Evolutionary conservation across 306 rosid genomes (phyloP), one percentile per base, ranked within the genome.

Genomic region (Pachyrhizus erosus): DNA sequence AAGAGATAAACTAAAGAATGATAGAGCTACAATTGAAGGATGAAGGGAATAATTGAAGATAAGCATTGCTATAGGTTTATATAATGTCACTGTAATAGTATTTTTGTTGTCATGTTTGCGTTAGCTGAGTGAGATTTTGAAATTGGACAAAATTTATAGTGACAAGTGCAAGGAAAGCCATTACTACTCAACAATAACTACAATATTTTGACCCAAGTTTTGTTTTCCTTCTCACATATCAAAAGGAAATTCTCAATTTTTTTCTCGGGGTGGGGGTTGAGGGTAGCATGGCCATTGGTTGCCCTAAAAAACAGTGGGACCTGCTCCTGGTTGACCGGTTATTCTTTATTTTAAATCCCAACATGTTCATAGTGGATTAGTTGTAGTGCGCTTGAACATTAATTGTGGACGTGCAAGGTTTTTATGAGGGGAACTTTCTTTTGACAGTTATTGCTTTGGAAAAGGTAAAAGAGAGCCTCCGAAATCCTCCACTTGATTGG

Each of bases 401-500:
- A 75, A 40, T 51, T 4, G 2, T 68, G 68, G 18, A 31, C 45
- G 26, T 70, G 27, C 27, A 62, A 66, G 73, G 74, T 70, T 79
- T 87, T 83, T 81, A 71, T 68, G 77, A 29, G 75, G 40, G 46
- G 48, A 29, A 77, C 24, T 57, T 62, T 82, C 80, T 82, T 73
- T 87, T 61, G 62, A 74, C 88, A 93, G 98, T 88, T 82, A 90
- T 90, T 84, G 92, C 92, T 78, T 82, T 93, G 91, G 79, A 27
- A 78, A 69, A 26, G 51, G 21, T 93, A 21, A 93, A 89, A 75
- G 80, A 20, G n/a, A 84, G 85, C 78, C 84, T 93, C 61, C 80
- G 43, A 83, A 93, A 91, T 78, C 86, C 89, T 84, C 99, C 97
- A 64, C 79, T 69, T 57, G 93, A 86, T 80, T 96, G 97, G 99